These are phyloP conservation scores for Quillaja saponaria DNA, from an alignment of 306 rosid species.

Conservation along the genomic window DNA sequence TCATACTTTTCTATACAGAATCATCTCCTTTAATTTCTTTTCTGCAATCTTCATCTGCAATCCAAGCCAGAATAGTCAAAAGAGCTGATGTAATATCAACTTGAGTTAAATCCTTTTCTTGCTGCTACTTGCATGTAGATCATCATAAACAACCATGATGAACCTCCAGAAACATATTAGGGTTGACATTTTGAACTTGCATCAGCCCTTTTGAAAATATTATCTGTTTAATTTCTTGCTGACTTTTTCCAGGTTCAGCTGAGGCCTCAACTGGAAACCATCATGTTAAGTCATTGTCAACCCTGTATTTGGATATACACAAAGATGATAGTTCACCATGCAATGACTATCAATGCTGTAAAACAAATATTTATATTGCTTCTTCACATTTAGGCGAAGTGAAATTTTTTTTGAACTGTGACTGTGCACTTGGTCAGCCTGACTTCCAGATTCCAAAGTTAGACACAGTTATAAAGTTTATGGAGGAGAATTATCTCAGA, in stretches of 20 bases:
- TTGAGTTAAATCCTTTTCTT: neutral
- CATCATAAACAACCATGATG: neutral
- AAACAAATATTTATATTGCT: slow-evolving; percentile 34
- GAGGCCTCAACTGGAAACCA: slow-evolving; percentile 20
- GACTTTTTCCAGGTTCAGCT: slow-evolving; percentile 26
- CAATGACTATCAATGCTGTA: slow-evolving; percentile 4
- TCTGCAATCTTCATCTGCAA: no score
- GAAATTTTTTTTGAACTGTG: slow-evolving; percentile 42
- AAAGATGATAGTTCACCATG: slow-evolving; percentile 13
- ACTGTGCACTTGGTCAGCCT: slow-evolving; percentile 27
- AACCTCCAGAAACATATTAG: neutral
- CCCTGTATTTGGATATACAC: slow-evolving; percentile 16
- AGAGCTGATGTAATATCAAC: neutral
- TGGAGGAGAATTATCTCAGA: slow-evolving; percentile 43
- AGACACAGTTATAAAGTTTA: slow-evolving; percentile 34
- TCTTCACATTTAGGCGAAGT: slow-evolving; percentile 47
- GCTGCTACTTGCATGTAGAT: neutral
- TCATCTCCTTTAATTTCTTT: no score
- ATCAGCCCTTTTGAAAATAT: neutral
- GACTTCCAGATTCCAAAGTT: slow-evolving; percentile 37
- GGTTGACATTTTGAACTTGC: neutral
- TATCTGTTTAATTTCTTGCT: slow-evolving; percentile 5
- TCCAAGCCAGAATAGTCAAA: no score
- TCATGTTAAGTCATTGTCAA: slow-evolving; percentile 21
- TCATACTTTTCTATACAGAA: neutral